These are phyloP conservation scores for Scolecobasidium constrictum DNA, from an alignment of 2,329 filamentous ascomycete genomes.

Conservation along the genomic window DNA sequence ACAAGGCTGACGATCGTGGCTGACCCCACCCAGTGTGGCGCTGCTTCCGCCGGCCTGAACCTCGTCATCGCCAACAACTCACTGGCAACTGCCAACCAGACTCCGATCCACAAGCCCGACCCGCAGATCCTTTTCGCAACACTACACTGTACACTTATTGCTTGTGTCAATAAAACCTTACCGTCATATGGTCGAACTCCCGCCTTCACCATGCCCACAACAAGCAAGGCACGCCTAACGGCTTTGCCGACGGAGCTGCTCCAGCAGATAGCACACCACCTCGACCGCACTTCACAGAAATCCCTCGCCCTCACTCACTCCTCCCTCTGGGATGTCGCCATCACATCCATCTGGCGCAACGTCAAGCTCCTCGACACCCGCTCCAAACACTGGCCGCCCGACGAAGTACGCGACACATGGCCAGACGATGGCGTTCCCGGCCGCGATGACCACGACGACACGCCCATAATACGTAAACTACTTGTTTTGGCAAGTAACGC, in stretches of 20 bases:
- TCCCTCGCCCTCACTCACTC: neutral
- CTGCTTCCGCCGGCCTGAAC: no score
- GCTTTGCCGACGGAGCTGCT: slow-evolving; percentile 4
- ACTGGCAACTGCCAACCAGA: no score
- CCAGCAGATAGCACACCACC: slow-evolving; percentile 1
- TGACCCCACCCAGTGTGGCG: no score
- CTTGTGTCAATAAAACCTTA: no score
- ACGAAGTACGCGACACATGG: slow-evolving; percentile 1
- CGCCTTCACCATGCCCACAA: no score
- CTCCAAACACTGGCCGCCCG: neutral
- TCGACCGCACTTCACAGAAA: neutral
- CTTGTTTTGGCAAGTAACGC: slow-evolving; percentile 30
- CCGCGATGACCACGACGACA: slow-evolving; percentile 10
- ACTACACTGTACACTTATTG: no score
- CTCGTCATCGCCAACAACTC: no score
- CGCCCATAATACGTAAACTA: slow-evolving; percentile 24
- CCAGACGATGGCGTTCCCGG: neutral
- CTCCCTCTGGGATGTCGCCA: neutral
- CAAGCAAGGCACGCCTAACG: neutral
- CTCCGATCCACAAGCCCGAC: no score
- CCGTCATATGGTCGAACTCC: no score
- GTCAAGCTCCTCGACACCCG: slow-evolving; percentile 6
- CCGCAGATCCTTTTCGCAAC: no score
- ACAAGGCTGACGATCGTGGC: no score
- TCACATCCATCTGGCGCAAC: slow-evolving; percentile 4